phyloP scores from a whole-genome alignment of 2,329 filamentous ascomycete genomes.

The Aspergillus nomiae region DNA sequence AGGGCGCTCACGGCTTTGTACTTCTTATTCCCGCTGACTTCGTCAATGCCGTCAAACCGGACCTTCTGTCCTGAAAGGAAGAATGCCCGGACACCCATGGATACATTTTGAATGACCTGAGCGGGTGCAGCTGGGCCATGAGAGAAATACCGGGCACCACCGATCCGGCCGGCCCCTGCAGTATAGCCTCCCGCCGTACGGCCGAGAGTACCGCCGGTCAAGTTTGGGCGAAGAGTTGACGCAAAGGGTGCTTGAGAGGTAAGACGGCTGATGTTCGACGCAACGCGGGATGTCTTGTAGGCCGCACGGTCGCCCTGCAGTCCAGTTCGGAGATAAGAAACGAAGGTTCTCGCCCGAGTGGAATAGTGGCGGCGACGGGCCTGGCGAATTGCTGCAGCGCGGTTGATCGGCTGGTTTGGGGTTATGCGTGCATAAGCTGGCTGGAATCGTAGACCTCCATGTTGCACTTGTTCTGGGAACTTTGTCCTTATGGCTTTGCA shows the following conservation, averaged over 20 bases:
- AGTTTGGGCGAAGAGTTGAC: slow-evolving; percentile 82
- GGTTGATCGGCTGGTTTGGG: slow-evolving; percentile 62
- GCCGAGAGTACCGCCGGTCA: slow-evolving; percentile 83
- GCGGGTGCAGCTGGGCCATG: slow-evolving; percentile 82
- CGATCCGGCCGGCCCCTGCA: slow-evolving; percentile 66
- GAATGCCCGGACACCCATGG: slow-evolving; percentile 87
- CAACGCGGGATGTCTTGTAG: slow-evolving; percentile 60
- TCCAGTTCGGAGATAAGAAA: slow-evolving; percentile 48
- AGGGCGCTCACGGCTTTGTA: slow-evolving; percentile 76
- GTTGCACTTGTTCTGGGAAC: slow-evolving; percentile 42
- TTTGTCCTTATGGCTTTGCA: slow-evolving; percentile 45
- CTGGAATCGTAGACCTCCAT: slow-evolving; percentile 54
- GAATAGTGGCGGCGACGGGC: slow-evolving; percentile 65
- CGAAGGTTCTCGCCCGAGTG: slow-evolving; percentile 56
- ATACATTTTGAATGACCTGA: slow-evolving; percentile 94
- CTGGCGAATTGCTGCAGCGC: slow-evolving; percentile 64
- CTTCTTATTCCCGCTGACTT: slow-evolving; percentile 69
- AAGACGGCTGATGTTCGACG: slow-evolving; percentile 60
- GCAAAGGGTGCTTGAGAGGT: slow-evolving; percentile 83
- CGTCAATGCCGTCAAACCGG: slow-evolving; percentile 76
- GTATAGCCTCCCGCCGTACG: slow-evolving; percentile 89
- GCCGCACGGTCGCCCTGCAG: slow-evolving; percentile 52
- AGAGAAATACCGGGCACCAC: slow-evolving; percentile 83
- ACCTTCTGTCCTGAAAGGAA: slow-evolving; percentile 87
- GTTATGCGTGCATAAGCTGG: slow-evolving; percentile 61